These are phyloP conservation scores for Micromonas commoda DNA, from an alignment of 139 green algal species.

Conservation along the genomic window DNA sequence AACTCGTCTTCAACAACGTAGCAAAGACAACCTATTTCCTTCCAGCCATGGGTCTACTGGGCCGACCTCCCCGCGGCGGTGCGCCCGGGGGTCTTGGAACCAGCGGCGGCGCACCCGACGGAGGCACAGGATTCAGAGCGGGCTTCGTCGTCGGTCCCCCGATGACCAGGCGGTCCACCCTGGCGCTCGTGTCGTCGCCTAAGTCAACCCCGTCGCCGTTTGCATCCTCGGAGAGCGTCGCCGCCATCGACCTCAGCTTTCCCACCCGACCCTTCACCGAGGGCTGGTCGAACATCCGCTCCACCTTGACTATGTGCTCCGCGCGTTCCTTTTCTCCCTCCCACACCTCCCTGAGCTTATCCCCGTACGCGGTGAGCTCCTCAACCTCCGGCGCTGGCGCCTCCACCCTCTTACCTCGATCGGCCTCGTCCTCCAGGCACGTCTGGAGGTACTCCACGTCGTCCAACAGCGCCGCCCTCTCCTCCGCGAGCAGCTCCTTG, in stretches of 20 bases:
- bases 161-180: no score
- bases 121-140: no score
- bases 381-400: neutral
- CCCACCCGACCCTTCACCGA: neutral
- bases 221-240: neutral
- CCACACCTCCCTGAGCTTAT: neutral
- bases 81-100: no score
- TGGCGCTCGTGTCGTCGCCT: no score
- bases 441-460: constrained; percentile 16
- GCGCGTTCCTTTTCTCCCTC: neutral
- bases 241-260: neutral
- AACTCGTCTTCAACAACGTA: no score
- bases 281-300: neutral
- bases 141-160: no score
- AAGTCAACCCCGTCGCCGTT: neutral
- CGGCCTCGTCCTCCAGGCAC: constrained; percentile 4
- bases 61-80: no score
- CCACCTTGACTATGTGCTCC: neutral
- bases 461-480: constrained; percentile 7
- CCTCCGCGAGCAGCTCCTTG: neutral
- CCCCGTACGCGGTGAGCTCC: neutral
- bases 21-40: no score
- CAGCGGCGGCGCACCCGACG: no score
- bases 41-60: no score
- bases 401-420: neutral